A percentile compares a stretch with the other conserved stretches of the same genome.
Evolutionary conservation across 2,329 filamentous ascomycete genomes (phyloP).

Genomic region (Trematosphaeria pertusa): DNA sequence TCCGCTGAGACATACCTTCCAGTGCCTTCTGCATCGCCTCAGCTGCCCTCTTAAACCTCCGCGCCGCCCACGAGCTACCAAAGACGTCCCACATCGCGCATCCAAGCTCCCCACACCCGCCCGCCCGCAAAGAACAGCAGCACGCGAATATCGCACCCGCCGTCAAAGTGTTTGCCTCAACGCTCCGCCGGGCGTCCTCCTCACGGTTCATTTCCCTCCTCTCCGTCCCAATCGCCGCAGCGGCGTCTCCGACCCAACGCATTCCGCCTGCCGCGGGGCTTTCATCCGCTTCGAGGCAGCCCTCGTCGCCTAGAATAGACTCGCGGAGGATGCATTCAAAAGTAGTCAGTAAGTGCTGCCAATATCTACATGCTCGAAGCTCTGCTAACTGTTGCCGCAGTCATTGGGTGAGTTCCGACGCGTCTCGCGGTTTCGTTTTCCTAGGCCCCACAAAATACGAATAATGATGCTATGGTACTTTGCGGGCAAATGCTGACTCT

Average conservation of each 20-base stretch:
- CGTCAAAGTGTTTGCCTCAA: conserved; percentile 93
- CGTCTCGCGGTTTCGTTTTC: conserved; percentile 18
- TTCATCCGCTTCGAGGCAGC: conserved; percentile 47
- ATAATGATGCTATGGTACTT: conserved; percentile 10
- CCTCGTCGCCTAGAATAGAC: conserved; percentile 33
- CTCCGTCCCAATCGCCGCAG: conserved; percentile 75
- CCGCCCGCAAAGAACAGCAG: conserved; percentile 15
- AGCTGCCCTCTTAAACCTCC: conserved; percentile 14
- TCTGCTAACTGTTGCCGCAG: conserved; percentile 36
- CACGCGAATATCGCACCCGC: conserved; percentile 46
- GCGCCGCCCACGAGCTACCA: conserved; percentile 8
- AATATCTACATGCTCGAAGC: conserved; percentile 2
- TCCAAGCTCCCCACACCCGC: conserved; percentile 20
- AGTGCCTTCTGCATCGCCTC: conserved; percentile 20
- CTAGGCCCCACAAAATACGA: conserved; percentile 13
- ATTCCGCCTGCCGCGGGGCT: conserved; percentile 50
- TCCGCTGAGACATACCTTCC: conserved; percentile 23
- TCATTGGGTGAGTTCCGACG: conserved; percentile 45
- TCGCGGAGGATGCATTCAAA: conserved; percentile 84
- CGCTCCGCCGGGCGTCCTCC: conserved; percentile 69
- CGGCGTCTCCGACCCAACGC: conserved; percentile 71
- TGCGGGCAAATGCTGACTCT: conserved; percentile 37
- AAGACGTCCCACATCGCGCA: conserved; percentile 18
- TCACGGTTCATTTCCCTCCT: conserved; percentile 74
- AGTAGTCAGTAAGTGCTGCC: conserved; percentile 75